phyloP scores from a whole-genome alignment of 768 basidiomycete genomes.

The Psilocybe sp. region DNA sequence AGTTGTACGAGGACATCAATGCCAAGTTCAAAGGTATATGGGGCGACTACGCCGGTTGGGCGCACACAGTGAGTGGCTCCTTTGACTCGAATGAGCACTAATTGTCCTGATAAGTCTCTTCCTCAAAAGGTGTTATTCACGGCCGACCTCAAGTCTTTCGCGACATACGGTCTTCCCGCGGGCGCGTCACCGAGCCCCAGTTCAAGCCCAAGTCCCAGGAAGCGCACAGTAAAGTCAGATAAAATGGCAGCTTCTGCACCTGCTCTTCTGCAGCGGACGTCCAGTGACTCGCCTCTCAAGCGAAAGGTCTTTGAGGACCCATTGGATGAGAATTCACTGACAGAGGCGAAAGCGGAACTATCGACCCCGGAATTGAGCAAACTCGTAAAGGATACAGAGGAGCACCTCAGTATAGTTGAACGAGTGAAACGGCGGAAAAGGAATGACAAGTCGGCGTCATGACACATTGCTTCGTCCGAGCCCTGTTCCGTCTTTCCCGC shows the following conservation, averaged over 20 bases:
- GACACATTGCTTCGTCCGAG: too few species aligned
- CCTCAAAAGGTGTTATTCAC: slow-evolving; percentile 66
- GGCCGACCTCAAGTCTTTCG: slow-evolving; percentile 68
- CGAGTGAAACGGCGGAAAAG: slow-evolving; percentile 40
- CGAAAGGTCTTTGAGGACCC: slow-evolving; percentile 18
- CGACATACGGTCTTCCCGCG: slow-evolving; percentile 48
- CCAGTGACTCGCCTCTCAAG: slow-evolving; percentile 28
- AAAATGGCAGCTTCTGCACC: neutral
- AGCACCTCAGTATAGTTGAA: slow-evolving; percentile 30
- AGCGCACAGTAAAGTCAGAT: neutral
- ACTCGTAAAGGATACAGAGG: slow-evolving; percentile 3
- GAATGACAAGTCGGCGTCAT: neutral
- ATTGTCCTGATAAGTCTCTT: neutral
- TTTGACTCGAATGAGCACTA: neutral
- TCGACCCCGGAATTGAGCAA: neutral
- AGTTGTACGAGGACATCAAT: slow-evolving; percentile 72
- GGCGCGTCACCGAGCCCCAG: slow-evolving; percentile 14
- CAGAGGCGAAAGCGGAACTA: neutral
- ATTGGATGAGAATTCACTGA: too few species aligned
- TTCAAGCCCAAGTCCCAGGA: slow-evolving; percentile 6
- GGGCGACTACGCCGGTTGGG: slow-evolving; percentile 90
- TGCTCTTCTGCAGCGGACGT: slow-evolving; percentile 22
- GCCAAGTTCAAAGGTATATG: slow-evolving; percentile 59
- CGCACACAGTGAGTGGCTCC: slow-evolving; percentile 62
- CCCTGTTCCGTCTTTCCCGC: too few species aligned